A percentile compares a stretch with the other conserved stretches of the same genome.
phyloP scores from a whole-genome alignment of 192 early-diverging fungal species.

The Ambispora gerdemannii region DNA sequence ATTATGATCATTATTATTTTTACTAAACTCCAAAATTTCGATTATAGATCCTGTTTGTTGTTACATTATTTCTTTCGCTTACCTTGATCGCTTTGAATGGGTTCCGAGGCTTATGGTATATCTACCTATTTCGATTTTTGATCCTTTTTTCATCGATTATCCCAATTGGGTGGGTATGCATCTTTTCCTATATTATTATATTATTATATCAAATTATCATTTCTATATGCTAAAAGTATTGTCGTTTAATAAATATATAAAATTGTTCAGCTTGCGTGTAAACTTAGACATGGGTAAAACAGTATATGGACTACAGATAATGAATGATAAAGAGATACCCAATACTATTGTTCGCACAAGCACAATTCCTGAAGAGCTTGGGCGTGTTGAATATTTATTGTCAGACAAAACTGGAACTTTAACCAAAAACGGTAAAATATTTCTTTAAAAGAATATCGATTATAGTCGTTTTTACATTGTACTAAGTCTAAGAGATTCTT shows the following conservation, averaged over 20 bases:
- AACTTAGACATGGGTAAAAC: slow-evolving; percentile 97
- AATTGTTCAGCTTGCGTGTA: slow-evolving; percentile 71
- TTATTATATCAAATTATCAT: slow-evolving; percentile 10
- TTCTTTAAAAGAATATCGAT: too few relatives aligned
- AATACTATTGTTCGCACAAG: slow-evolving; percentile 89
- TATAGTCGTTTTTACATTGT: too few relatives aligned
- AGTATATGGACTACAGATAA: slow-evolving; percentile 86
- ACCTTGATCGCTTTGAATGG: slow-evolving; percentile 87
- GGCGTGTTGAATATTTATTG: slow-evolving; percentile 87
- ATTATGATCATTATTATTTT: too few relatives aligned
- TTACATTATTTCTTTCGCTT: slow-evolving; percentile 78
- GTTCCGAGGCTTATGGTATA: slow-evolving; percentile 87
- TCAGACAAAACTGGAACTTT: slow-evolving; percentile 96
- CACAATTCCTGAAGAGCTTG: slow-evolving; percentile 94
- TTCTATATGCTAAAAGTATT: too few relatives aligned
- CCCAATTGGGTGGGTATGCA: slow-evolving; percentile 66
- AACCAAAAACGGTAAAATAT: slow-evolving; percentile 78
- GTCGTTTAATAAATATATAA: too few relatives aligned
- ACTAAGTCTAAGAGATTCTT: too few relatives aligned
- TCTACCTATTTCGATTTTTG: slow-evolving; percentile 88
- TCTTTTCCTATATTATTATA: neutral
- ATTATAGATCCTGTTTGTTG: slow-evolving; percentile 75
- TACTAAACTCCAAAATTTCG: neutral
- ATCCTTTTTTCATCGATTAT: slow-evolving; percentile 96
- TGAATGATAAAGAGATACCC: slow-evolving; percentile 78